Conservation (phyloP, 257 asterid species). For the Solanum sejunctum region DNA sequence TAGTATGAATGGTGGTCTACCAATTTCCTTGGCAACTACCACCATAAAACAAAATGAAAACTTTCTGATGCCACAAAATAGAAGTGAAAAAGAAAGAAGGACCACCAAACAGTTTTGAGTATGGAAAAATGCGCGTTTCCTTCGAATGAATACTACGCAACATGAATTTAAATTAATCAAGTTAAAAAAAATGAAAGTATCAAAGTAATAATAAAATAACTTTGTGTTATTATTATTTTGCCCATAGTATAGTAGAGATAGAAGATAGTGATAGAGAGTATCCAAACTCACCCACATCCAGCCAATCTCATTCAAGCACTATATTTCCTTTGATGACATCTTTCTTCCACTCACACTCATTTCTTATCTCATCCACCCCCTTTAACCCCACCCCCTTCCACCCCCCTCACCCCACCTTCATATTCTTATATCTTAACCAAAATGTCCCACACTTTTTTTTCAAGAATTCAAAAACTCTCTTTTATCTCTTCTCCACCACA, state of each 20-base stretch:
- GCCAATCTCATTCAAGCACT: constrained; percentile 52
- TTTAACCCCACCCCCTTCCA: too few relatives aligned
- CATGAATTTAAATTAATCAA: too few relatives aligned
- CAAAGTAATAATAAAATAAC: neutral
- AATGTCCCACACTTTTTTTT: neutral
- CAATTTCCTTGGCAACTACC: neutral
- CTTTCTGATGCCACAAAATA: neutral
- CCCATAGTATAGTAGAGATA: neutral
- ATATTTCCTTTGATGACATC: constrained; percentile 23
- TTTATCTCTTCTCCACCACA: neutral
- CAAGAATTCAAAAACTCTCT: neutral
- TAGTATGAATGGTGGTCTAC: neutral
- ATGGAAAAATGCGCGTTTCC: too few relatives aligned
- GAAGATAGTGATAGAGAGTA: constrained; percentile 11
- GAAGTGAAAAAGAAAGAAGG: neutral
- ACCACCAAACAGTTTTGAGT: too few relatives aligned
- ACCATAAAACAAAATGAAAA: neutral
- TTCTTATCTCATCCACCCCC: constrained; percentile 38
- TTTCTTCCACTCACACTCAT: constrained; percentile 37
- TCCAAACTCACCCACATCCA: constrained; percentile 6
- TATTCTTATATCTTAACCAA: neutral
- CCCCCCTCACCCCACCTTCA: neutral
- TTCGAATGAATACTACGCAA: too few relatives aligned
- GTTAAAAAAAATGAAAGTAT: neutral
- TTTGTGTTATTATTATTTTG: too few relatives aligned